Evolutionary conservation across 1,139 yeast species (phyloP), one percentile per base, ranked within the genome.

Genomic region (Yamadazyma membranifaciens): DNA sequence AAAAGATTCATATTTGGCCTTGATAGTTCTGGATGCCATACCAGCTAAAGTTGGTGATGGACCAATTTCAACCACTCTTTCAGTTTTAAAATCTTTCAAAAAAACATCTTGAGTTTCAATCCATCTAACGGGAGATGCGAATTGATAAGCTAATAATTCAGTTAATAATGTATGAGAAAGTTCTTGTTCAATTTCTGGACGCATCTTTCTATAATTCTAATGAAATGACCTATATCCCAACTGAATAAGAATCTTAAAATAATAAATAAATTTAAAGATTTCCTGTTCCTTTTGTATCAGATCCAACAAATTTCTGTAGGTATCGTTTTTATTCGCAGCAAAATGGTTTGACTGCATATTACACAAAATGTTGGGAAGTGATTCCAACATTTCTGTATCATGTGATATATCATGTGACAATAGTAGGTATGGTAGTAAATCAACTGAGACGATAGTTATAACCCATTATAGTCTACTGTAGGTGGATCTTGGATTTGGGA

Each of bases 101-200:
- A 92, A 87, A 45, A 91, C 98, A 75, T 92, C 98, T 69, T 92
- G 98, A 47, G 98, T 92, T 67, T 92, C 98, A 65, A 92, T 94
- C 98, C 99, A 92, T 78, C 98, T 83, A 51, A 92, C 99, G 37
- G 99, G 98, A 48, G 98, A 91, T 36, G 99, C 98, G 62, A 92
- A 92, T 69, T 92, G 99, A 71, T 91, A 92, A 38, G 98, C 98
- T 69, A 92, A 78, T 56, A 92, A 81, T 78, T 92, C 98, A 20
- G 97, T 89, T 63, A 92, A 78, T 54, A 92, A 78, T 49, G 89
- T 84, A 65, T 92, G 98, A 51, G 98, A 95, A 55, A 92, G 80
- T 65, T 92, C 98, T 74, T 92, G 98, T 75, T 92, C 95, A 51
- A 89, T 84, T 77, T 92, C 98, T 52, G 98, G 96, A 69, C 88